Conservation (phyloP, 2,329 filamentous ascomycete genomes). For the Botrytis fabae region DNA sequence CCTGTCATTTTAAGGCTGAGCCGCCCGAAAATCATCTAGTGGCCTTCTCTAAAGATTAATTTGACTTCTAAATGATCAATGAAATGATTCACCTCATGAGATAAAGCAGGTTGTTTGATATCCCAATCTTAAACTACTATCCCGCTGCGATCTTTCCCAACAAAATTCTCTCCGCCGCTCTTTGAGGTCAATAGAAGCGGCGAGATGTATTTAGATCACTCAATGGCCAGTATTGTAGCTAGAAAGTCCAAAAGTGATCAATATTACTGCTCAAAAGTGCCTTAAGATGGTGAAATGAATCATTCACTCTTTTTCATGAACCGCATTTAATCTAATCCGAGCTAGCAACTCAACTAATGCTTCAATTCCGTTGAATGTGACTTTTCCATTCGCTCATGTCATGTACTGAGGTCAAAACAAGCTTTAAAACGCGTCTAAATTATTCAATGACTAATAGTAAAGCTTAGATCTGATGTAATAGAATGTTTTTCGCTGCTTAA, state of each 20-base stretch:
- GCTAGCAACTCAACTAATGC: not conserved
- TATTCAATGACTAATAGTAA: not conserved
- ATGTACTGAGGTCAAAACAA: not conserved
- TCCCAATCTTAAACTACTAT: not conserved
- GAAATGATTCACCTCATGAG: not conserved
- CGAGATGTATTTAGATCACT: not conserved
- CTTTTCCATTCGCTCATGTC: not conserved
- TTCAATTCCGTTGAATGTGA: not conserved
- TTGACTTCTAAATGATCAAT: not conserved
- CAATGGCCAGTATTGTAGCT: not conserved
- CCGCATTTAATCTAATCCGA: not conserved
- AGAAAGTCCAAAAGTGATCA: not conserved
- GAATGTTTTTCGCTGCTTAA: no score
- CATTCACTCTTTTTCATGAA: not conserved
- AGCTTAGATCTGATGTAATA: no score
- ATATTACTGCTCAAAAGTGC: not conserved
- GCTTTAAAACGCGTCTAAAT: not conserved
- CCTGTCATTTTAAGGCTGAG: not conserved
- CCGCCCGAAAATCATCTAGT: not conserved
- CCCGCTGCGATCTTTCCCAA: not conserved
- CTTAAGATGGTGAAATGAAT: not conserved
- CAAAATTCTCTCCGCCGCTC: not conserved
- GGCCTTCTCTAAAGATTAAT: not conserved
- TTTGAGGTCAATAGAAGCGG: not conserved
- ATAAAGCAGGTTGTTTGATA: not conserved